Evolutionary conservation across 225 moss, liverwort and hornwort genomes (phyloP).

Genomic region (Asterella californica): DNA sequence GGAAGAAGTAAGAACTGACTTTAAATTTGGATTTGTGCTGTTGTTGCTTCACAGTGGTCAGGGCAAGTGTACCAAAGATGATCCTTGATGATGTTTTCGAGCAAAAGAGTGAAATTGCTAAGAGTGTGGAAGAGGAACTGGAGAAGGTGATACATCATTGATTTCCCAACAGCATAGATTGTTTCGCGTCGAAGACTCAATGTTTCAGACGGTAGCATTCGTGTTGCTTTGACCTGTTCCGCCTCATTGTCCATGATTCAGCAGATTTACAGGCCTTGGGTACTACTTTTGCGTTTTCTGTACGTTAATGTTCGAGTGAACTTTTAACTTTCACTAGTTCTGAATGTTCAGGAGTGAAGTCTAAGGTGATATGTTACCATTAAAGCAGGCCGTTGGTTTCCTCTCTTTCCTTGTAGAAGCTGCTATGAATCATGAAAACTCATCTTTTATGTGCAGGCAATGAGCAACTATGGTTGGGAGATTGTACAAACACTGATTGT

Average conservation of each 20-base stretch:
- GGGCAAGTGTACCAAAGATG: conserved; percentile 84
- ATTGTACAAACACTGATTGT: conserved; percentile 86
- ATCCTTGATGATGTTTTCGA: conserved; percentile 80
- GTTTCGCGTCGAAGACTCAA: not conserved
- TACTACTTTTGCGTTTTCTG: not conserved
- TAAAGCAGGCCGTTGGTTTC: not conserved
- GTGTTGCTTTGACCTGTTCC: not conserved
- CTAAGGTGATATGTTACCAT: not conserved
- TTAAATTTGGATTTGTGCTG: not conserved
- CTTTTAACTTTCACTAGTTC: not conserved
- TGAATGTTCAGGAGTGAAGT: not conserved
- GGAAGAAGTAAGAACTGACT: not conserved
- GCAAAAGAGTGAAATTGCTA: conserved; percentile 83
- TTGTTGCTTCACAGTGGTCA: conserved; percentile 53
- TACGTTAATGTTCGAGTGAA: not conserved
- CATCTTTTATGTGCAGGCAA: conserved; percentile 50
- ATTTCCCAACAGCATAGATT: not conserved
- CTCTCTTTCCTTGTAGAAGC: not conserved
- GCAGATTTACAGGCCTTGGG: not conserved
- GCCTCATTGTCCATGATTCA: not conserved
- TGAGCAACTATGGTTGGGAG: conserved; percentile 78
- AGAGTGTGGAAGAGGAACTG: conserved; percentile 69
- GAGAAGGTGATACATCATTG: conserved; percentile 54
- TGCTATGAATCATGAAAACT: not conserved
- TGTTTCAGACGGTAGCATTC: not conserved